phyloP scores from a whole-genome alignment of 768 basidiomycete genomes.

The Inosperma sp. region DNA sequence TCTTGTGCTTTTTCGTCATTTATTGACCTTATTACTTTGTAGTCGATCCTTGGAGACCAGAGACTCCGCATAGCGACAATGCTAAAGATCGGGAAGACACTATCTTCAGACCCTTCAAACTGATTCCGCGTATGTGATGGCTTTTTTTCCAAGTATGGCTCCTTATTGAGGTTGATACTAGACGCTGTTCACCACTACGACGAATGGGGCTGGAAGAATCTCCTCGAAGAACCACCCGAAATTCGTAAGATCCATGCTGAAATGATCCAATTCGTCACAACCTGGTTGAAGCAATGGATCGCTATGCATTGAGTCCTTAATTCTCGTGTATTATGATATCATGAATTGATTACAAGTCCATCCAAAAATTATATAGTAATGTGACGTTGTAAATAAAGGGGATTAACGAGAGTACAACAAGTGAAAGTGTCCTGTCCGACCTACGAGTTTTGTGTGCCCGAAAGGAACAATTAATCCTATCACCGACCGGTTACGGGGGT shows the following conservation, averaged over 20 bases:
- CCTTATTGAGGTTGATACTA: too few species aligned
- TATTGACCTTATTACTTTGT: not conserved
- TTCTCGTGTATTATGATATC: too few species aligned
- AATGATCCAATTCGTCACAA: slow-evolving; percentile 72
- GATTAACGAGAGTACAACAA: too few species aligned
- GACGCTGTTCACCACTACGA: slow-evolving; percentile 73
- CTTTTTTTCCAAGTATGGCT: not conserved
- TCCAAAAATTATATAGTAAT: too few species aligned
- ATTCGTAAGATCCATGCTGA: slow-evolving; percentile 79
- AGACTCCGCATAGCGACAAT: slow-evolving; percentile 74
- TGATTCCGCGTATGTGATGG: slow-evolving; percentile 65
- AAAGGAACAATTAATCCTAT: too few species aligned
- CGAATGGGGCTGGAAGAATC: slow-evolving; percentile 67
- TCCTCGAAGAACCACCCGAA: slow-evolving; percentile 62
- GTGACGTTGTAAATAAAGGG: too few species aligned
- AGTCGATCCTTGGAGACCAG: slow-evolving; percentile 92
- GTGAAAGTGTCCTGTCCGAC: too few species aligned
- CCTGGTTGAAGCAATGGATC: slow-evolving; percentile 61
- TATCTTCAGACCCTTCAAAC: slow-evolving; percentile 70
- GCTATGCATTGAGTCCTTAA: slow-evolving; percentile 16
- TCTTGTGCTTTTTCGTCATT: not conserved
- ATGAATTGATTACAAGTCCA: too few species aligned
- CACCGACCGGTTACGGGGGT: too few species aligned
- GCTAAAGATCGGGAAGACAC: slow-evolving; percentile 70
- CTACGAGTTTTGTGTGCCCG: too few species aligned